phyloP scores from a whole-genome alignment of 805 yeast genomes.

The Phaffomyces opuntiae region DNA sequence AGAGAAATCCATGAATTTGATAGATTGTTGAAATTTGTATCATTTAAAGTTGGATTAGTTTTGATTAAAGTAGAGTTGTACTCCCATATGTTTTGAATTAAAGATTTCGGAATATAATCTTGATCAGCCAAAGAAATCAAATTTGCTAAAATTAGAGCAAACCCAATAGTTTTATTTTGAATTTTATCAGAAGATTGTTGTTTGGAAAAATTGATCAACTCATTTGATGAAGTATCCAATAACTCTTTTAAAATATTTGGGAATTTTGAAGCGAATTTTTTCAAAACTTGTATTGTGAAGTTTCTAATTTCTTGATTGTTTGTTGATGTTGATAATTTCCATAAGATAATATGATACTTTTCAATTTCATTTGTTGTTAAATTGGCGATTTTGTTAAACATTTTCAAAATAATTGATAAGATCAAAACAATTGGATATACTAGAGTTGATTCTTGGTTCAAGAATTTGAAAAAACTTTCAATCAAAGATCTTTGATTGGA shows the following conservation, averaged over 20 bases:
- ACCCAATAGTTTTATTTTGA: conserved; percentile 31
- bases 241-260: conserved; percentile 32
- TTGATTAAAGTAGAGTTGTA: conserved; percentile 31
- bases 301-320: conserved; percentile 35
- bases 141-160: conserved; percentile 31
- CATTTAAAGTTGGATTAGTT: conserved; percentile 26
- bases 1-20: conserved; percentile 55
- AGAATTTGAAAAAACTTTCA: conserved; percentile 12
- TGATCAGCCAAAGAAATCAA: conserved; percentile 28
- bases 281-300: conserved; percentile 31
- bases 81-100: conserved; percentile 37
- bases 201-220: conserved; percentile 29
- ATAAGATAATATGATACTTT: conserved; percentile 23
- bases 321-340: conserved; percentile 31
- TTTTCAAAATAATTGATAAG: conserved; percentile 21
- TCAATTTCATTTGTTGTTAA: conserved; percentile 20
- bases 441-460: conserved; percentile 6
- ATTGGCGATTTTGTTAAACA: conserved; percentile 23
- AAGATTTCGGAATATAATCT: conserved; percentile 38
- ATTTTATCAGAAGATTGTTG: conserved; percentile 18
- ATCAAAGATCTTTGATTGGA: conserved; percentile 27
- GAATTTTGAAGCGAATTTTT: conserved; percentile 25
- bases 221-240: conserved; percentile 27
- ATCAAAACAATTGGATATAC: conserved; percentile 7
- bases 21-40: conserved; percentile 28